Evolutionary conservation across 2,329 filamentous ascomycete species (phyloP).

Genomic region (Colletotrichum tanaceti): DNA sequence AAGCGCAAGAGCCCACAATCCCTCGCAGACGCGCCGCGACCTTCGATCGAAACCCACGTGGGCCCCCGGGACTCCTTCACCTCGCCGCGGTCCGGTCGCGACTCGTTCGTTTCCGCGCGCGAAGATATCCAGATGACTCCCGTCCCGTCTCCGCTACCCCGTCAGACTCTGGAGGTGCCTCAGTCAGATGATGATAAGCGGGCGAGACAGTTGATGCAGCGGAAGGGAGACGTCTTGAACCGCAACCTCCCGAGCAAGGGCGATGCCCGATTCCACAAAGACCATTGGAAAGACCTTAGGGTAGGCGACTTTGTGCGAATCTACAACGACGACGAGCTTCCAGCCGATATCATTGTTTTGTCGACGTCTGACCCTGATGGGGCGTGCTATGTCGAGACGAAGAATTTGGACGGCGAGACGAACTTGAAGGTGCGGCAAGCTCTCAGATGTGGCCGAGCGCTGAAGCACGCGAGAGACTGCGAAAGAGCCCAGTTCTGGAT

Average conservation of each 20-base stretch:
- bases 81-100: slow-evolving; percentile 56
- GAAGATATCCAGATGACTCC: slow-evolving; percentile 96
- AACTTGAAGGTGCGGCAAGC: slow-evolving; percentile 96
- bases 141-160: slow-evolving; percentile 81
- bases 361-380: slow-evolving; percentile 95
- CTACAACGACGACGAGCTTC: slow-evolving; percentile 95
- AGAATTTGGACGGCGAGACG: slow-evolving; percentile 97
- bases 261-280: slow-evolving; percentile 87
- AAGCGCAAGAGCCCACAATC: slow-evolving; percentile 58
- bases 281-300: slow-evolving; percentile 93
- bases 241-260: slow-evolving; percentile 72
- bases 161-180: slow-evolving; percentile 52
- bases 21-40: slow-evolving; percentile 58
- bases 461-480: slow-evolving; percentile 92
- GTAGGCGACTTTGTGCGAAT: slow-evolving; percentile 97
- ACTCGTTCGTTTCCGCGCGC: slow-evolving; percentile 65
- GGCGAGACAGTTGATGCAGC: slow-evolving; percentile 54
- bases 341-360: slow-evolving; percentile 91
- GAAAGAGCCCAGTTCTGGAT: slow-evolving; percentile 88
- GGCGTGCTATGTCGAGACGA: slow-evolving; percentile 97
- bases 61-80: slow-evolving; percentile 64
- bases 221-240: slow-evolving; percentile 76
- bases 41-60: slow-evolving; percentile 71
- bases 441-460: slow-evolving; percentile 81
- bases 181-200: slow-evolving; percentile 51